These are phyloP conservation scores for Phytophthora hybrid DNA, from an alignment of 352 stramenopile genomes.

Conservation along the genomic window DNA sequence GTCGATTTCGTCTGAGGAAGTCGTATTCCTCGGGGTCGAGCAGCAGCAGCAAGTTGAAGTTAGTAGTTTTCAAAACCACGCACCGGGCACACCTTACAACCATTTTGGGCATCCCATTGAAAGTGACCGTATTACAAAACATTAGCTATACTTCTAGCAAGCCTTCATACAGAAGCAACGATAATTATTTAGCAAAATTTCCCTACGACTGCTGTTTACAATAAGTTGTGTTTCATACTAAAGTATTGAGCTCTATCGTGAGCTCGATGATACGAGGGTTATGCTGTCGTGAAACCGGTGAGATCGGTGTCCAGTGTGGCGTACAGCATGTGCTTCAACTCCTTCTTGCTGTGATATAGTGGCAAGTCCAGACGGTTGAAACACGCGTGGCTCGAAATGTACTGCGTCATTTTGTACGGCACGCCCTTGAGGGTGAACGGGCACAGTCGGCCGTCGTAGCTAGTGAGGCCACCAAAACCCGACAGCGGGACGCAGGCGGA, in stretches of 20 bases:
- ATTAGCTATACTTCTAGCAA: too few species aligned
- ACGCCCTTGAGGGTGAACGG: slow-evolving; percentile 80
- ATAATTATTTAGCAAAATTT: slow-evolving; percentile 12
- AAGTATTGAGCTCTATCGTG: background rate
- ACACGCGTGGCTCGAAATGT: slow-evolving; percentile 80
- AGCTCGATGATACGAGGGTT: slow-evolving; percentile 17
- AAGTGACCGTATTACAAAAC: background rate
- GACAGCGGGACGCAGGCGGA: slow-evolving; percentile 79
- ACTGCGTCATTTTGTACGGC: slow-evolving; percentile 53
- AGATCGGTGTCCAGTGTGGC: slow-evolving; percentile 70
- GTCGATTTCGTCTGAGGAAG: slow-evolving; percentile 94
- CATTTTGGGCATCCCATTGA: slow-evolving; percentile 36
- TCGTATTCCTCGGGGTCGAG: slow-evolving; percentile 97
- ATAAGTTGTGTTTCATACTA: slow-evolving; percentile 13
- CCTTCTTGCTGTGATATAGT: slow-evolving; percentile 91
- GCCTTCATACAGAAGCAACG: background rate
- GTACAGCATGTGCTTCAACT: slow-evolving; percentile 76
- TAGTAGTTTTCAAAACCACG: slow-evolving; percentile 61
- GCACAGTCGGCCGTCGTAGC: slow-evolving; percentile 81
- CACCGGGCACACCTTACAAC: slow-evolving; percentile 35
- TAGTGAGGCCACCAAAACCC: slow-evolving; percentile 78
- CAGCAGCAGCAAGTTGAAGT: slow-evolving; percentile 88
- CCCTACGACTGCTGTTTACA: slow-evolving; percentile 5
- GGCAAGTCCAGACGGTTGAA: slow-evolving; percentile 95
- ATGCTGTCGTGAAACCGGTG: slow-evolving; percentile 76